Conservation (phyloP, 495 filamentous ascomycete species). For the Daldinia caldariorum region DNA sequence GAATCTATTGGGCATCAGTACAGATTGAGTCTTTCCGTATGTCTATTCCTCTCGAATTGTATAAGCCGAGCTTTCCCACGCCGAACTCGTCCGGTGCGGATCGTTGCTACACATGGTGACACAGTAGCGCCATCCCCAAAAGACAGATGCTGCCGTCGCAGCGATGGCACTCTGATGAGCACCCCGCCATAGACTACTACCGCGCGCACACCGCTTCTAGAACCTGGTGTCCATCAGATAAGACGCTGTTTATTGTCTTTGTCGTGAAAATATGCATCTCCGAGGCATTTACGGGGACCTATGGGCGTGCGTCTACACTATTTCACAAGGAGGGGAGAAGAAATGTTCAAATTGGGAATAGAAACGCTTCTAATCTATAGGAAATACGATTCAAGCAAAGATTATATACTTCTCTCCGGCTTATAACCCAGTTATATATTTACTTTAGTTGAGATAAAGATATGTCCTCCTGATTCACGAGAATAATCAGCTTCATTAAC, state of each 20-base stretch:
- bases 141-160: slow-evolving; percentile 21
- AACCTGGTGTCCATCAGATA: slow-evolving; percentile 19
- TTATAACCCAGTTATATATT: neutral
- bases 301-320: neutral
- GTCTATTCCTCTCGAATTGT: neutral
- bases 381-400: neutral
- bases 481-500: neutral
- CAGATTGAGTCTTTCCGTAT: slow-evolving; percentile 7
- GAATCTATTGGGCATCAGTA: slow-evolving; percentile 7
- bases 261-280: neutral
- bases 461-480: neutral
- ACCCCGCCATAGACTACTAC: slow-evolving; percentile 21
- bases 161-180: slow-evolving; percentile 20
- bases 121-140: slow-evolving; percentile 26
- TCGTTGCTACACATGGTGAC: slow-evolving; percentile 27
- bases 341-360: neutral
- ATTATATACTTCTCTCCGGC: neutral
- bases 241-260: slow-evolving; percentile 1
- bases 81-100: slow-evolving; percentile 20
- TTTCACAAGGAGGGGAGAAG: neutral
- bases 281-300: slow-evolving; percentile 7
- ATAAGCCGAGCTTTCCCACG: slow-evolving; percentile 14
- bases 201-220: slow-evolving; percentile 4
- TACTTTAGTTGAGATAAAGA: neutral
- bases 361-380: neutral